Conservation (phyloP, 1,139 yeast species). For the Kluyveromyces sp. region DNA sequence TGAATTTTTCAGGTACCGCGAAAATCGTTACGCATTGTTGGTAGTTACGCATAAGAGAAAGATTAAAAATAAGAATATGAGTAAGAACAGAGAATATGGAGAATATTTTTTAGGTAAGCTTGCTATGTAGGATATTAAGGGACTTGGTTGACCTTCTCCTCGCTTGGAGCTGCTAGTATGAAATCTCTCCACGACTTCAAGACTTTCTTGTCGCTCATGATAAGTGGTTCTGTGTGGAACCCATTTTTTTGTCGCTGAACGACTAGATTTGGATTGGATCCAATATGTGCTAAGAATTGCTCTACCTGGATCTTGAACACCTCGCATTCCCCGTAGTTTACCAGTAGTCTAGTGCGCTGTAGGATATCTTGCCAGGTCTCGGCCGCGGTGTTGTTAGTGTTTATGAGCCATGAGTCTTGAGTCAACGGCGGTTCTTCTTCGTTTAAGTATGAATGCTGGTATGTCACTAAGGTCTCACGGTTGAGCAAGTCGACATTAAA, state of each 20-base stretch:
- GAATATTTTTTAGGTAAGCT: too few relatives aligned
- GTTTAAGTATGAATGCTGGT: background rate
- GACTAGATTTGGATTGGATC: slow-evolving; percentile 2
- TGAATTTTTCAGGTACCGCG: too few relatives aligned
- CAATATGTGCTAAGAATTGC: slow-evolving; percentile 8
- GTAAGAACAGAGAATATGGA: too few relatives aligned
- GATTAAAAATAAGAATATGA: too few relatives aligned
- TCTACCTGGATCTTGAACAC: slow-evolving; percentile 16
- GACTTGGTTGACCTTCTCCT: too few relatives aligned
- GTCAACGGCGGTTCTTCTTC: too few relatives aligned
- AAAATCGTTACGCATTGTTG: too few relatives aligned
- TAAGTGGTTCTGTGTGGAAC: background rate
- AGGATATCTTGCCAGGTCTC: slow-evolving; percentile 15
- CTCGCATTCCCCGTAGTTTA: slow-evolving; percentile 21
- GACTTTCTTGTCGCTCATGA: background rate
- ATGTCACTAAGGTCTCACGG: background rate
- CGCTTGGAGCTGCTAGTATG: too few relatives aligned
- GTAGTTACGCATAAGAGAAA: too few relatives aligned
- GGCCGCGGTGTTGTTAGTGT: background rate
- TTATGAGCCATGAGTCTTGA: too few relatives aligned
- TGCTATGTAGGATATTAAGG: too few relatives aligned
- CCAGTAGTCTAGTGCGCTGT: slow-evolving; percentile 9
- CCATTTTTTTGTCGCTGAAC: slow-evolving; percentile 1
- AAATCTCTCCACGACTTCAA: background rate
- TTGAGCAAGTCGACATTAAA: background rate